Percentiles rank a stretch among this genome's conserved stretches.
Evolutionary conservation across 495 filamentous ascomycete genomes (phyloP).

Genomic region (Aspergillus taichungensis): DNA sequence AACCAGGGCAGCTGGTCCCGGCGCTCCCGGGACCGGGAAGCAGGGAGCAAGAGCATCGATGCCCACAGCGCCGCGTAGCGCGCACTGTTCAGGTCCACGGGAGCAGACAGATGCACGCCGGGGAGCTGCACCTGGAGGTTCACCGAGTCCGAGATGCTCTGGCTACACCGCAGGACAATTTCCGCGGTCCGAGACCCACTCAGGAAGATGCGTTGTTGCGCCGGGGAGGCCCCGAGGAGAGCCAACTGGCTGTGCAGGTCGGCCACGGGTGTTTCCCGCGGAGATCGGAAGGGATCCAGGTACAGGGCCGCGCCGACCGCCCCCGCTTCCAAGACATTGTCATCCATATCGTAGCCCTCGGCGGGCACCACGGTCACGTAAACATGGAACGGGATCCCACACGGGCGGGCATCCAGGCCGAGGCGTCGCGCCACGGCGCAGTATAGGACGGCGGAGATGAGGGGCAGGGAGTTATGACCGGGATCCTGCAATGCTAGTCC

Average conservation of each 20-base stretch:
- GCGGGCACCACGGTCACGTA: constrained; percentile 60
- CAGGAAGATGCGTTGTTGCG: constrained; percentile 49
- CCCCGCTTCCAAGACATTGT: constrained; percentile 39
- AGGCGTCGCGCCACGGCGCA: constrained; percentile 57
- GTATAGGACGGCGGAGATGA: constrained; percentile 69
- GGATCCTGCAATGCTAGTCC: constrained; percentile 54
- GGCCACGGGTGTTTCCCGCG: constrained; percentile 51
- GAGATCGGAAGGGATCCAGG: constrained; percentile 72
- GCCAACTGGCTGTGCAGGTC: constrained; percentile 52
- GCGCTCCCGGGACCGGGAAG: constrained; percentile 42
- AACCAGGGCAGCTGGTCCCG: constrained; percentile 58
- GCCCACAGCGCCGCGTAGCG: constrained; percentile 76
- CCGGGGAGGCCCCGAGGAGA: constrained; percentile 49
- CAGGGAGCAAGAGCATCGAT: constrained; percentile 50
- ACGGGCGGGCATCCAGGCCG: constrained; percentile 62
- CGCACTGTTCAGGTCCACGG: constrained; percentile 53
- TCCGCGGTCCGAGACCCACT: constrained; percentile 49
- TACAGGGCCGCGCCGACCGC: constrained; percentile 54
- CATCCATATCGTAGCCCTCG: constrained; percentile 52
- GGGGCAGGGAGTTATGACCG: constrained; percentile 63
- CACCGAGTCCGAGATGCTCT: constrained; percentile 66
- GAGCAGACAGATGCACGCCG: constrained; percentile 7
- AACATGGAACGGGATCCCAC: constrained; percentile 72
- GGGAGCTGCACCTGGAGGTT: constrained; percentile 28
- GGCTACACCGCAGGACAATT: constrained; percentile 66